Evolutionary conservation across 2,329 filamentous ascomycete species (phyloP).

Genomic region (Fusarium temperatum): DNA sequence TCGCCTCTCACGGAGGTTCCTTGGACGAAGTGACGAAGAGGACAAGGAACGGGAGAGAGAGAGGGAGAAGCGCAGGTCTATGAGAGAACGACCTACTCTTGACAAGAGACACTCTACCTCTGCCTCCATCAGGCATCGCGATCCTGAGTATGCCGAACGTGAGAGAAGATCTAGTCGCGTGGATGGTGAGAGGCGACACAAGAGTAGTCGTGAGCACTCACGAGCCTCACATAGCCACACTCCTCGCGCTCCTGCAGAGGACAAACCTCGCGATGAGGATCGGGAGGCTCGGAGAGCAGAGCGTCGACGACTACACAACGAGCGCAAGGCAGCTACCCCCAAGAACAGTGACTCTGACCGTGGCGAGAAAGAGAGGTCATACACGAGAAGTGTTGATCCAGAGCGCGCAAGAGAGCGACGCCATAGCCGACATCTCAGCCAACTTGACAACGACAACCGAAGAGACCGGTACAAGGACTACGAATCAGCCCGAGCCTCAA

Average conservation of each 20-base stretch:
- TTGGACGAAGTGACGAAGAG: conserved; percentile 3
- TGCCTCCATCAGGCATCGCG: conserved; percentile 9
- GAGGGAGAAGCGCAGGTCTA: conserved; percentile 4
- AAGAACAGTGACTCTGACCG: conserved; percentile 8
- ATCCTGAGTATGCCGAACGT: not conserved
- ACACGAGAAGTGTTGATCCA: not conserved
- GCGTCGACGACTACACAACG: conserved; percentile 11
- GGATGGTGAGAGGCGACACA: not conserved
- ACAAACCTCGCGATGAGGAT: not conserved
- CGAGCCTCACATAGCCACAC: not conserved
- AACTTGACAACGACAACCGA: conserved; percentile 8
- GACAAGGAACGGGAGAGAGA: not conserved
- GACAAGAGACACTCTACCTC: conserved; percentile 20
- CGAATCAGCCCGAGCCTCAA: conserved; percentile 1
- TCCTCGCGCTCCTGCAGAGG: not conserved
- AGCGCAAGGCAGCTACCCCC: not conserved
- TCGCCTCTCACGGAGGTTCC: conserved; percentile 4
- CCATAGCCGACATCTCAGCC: conserved; percentile 2
- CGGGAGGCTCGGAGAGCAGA: conserved; percentile 19
- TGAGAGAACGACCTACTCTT: conserved; percentile 7
- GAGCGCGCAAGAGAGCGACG: conserved; percentile 12
- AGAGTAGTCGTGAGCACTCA: conserved; percentile 12
- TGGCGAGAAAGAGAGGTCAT: not conserved
- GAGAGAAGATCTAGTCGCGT: not conserved
- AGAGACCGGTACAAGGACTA: not conserved